Evolutionary conservation across 805 yeast species (phyloP), one percentile per base, ranked within the genome.

Genomic region (Wickerhamomyces tratensis): DNA sequence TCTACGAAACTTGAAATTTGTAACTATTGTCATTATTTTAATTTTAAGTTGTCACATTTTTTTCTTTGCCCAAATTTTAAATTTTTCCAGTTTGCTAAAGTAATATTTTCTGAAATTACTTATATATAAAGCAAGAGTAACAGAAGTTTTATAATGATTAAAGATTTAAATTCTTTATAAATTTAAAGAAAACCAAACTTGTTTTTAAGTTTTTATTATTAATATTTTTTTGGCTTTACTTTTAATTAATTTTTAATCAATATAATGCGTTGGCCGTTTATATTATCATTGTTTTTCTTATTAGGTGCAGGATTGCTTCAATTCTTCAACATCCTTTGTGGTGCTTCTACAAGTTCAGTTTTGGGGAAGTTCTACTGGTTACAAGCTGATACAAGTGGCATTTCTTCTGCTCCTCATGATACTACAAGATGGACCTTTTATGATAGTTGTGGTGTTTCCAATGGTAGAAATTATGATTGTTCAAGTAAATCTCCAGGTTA

Each of bases 381-480:
- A 36, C 69, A 77, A 56, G 95, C 87, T 27, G 81, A 79, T 53
- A 87, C 96, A 40, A 54, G 62, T 15, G 58, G 63, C 37, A 65
- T 69, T 43, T 66, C 73, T 26, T 52, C 56, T 7, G 63, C 67
- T 14, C 59, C 65, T 43, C 64, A 71, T 29, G 43, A 52, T 4
- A 57, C 62, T 13, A 68, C 86, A 4, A 77, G 89, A 53, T 89
- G 96, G 96, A 83, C 89, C 10, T 76, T 76, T 62, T 89, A 91
- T 74, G 79, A 82, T 48, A 69, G 80, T 53, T 69, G 72, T 48
- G 72, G 70, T 29, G 58, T 52, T 35, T 55, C 53, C 13, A 69
- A 72, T 48, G 74, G 75, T 43, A 48, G 57, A 37, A 69, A 77
- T 61, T 38, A 51, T 29, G 57, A 69, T 49, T 87, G 87, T 64